These are phyloP conservation scores for Tricladium varicosporioides DNA, from an alignment of 2,329 filamentous ascomycete species.

Conservation along the genomic window DNA sequence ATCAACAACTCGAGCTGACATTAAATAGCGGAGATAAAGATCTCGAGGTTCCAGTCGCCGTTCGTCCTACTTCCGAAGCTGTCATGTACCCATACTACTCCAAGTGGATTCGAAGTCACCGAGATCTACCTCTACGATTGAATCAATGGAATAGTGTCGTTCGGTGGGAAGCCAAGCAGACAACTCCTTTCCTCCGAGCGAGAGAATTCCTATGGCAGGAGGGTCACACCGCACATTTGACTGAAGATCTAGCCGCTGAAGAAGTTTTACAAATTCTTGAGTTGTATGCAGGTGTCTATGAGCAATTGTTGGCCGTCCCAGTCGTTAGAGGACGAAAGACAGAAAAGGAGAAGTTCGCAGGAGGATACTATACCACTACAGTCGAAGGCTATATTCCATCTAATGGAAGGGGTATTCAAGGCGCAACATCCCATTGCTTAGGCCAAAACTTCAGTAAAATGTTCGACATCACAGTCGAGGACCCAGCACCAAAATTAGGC, in stretches of 20 bases:
- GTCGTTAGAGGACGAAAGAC: conserved; percentile 93
- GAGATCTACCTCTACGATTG: conserved; percentile 87
- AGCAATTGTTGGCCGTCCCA: conserved; percentile 89
- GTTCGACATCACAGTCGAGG: conserved; percentile 97
- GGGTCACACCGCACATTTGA: conserved; percentile 77
- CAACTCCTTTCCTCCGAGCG: conserved; percentile 81
- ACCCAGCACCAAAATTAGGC: conserved; percentile 68
- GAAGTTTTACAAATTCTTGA: conserved; percentile 94
- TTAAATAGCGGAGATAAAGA: conserved; percentile 76
- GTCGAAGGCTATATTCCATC: conserved; percentile 96
- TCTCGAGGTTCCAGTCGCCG: conserved; percentile 74
- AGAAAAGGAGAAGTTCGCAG: conserved; percentile 96
- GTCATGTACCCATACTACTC: conserved; percentile 97
- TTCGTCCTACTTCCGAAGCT: conserved; percentile 67
- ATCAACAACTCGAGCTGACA: conserved; percentile 24
- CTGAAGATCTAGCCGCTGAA: conserved; percentile 73
- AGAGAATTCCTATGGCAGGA: conserved; percentile 99
- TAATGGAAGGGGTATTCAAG: conserved; percentile 95
- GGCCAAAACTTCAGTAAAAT: conserved; percentile 99
- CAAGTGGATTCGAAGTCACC: conserved; percentile 95
- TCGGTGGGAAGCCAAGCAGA: conserved; percentile 96
- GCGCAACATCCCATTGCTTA: conserved; percentile 83
- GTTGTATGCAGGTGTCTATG: conserved; percentile 87
- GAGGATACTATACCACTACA: conserved; percentile 94
- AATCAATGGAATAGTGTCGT: conserved; percentile 98